Evolutionary conservation across 139 green algal species (phyloP).

Genomic region (Coelastrella sp.): DNA sequence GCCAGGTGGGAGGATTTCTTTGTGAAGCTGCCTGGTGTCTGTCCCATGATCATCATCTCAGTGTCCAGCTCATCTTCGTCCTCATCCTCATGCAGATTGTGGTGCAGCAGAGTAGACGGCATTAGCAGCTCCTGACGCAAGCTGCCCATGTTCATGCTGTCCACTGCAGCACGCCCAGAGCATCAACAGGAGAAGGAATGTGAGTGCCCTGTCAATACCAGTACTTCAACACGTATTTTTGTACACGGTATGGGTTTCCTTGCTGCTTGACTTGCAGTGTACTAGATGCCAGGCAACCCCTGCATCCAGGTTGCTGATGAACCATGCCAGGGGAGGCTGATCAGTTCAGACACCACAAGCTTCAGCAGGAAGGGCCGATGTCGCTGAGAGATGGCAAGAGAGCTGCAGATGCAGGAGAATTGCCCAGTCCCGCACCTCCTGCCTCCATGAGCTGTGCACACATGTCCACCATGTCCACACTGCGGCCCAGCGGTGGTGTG

Average conservation of each 20-base stretch:
- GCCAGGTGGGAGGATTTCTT: background rate
- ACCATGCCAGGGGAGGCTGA: no score
- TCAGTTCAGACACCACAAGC: no score
- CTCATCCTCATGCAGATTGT: constrained; percentile 46
- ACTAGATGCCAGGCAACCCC: background rate
- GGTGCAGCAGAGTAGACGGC: constrained; percentile 2
- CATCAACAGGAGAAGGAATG: background rate
- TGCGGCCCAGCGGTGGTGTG: constrained; percentile 70
- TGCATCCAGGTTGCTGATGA: no score
- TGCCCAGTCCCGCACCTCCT: constrained; percentile 33
- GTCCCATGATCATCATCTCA: constrained; percentile 85
- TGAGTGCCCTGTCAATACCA: no score
- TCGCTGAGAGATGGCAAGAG: no score
- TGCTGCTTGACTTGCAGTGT: no score
- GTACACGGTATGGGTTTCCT: no score
- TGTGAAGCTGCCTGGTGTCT: constrained; percentile 38
- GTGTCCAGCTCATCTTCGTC: constrained; percentile 67
- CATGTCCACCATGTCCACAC: constrained; percentile 87
- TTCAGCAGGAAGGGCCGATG: no score
- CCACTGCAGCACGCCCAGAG: background rate
- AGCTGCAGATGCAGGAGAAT: background rate
- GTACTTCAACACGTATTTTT: no score
- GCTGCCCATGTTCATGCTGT: constrained; percentile 50
- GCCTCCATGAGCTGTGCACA: constrained; percentile 75
- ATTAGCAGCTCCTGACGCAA: constrained; percentile 43